These are phyloP conservation scores for Pythium brachiatum DNA, from an alignment of 352 stramenopile species.

Conservation along the genomic window DNA sequence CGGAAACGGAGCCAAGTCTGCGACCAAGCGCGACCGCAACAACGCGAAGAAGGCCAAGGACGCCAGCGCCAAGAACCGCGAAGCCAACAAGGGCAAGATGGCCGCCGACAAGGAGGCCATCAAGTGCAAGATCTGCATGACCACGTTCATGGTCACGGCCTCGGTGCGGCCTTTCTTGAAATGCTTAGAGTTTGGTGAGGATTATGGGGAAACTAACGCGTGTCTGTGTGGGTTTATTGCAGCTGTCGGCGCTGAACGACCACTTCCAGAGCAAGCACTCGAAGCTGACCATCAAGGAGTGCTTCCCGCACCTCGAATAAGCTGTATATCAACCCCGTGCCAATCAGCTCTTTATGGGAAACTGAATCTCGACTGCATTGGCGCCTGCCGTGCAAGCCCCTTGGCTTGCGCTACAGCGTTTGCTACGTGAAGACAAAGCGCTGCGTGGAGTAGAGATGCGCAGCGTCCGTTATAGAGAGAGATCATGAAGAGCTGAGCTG, in stretches of 20 bases:
- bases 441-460: background rate
- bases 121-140: conserved; percentile 90
- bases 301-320: conserved; percentile 48
- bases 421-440: background rate
- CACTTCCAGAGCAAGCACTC: conserved; percentile 83
- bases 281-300: conserved; percentile 68
- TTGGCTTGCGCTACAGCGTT: background rate
- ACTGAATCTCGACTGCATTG: background rate
- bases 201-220: too few species aligned
- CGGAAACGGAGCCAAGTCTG: conserved; percentile 82
- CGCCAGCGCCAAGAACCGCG: conserved; percentile 73
- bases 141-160: conserved; percentile 83
- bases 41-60: conserved; percentile 87
- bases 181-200: too few species aligned
- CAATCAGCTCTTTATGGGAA: background rate
- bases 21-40: conserved; percentile 77
- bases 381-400: too few species aligned
- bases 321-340: background rate
- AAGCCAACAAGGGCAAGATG: conserved; percentile 83
- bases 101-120: conserved; percentile 66
- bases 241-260: conserved; percentile 72
- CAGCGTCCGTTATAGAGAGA: background rate
- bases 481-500: background rate
- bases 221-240: background rate
- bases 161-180: conserved; percentile 47